Conservation (phyloP, 371 early-diverging fungal genomes). For the Actinomortierella ambigua region DNA sequence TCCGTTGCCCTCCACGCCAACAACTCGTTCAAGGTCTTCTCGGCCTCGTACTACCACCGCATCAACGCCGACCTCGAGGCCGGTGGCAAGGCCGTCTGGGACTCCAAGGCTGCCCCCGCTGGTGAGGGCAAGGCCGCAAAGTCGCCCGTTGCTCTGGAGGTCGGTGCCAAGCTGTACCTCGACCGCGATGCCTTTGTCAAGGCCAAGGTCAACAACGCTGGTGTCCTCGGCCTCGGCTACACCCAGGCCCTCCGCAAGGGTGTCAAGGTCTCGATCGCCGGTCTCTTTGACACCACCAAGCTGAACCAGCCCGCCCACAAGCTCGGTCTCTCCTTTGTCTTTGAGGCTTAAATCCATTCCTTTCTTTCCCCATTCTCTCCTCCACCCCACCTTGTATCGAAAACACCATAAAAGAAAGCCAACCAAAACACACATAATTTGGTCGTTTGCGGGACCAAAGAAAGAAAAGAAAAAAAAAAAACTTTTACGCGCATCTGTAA, state of each 20-base stretch:
- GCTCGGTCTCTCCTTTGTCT: slow-evolving; percentile 89
- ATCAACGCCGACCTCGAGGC: slow-evolving; percentile 90
- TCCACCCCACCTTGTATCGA: no score
- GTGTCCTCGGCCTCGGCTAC: slow-evolving; percentile 92
- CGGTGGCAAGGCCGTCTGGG: slow-evolving; percentile 93
- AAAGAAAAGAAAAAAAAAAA: no score
- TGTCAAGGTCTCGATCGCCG: slow-evolving; percentile 93
- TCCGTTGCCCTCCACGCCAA: slow-evolving; percentile 83
- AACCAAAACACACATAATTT: no score
- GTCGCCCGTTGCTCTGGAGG: slow-evolving; percentile 83
- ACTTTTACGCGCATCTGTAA: no score
- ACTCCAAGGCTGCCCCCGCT: slow-evolving; percentile 71
- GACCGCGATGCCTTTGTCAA: slow-evolving; percentile 91
- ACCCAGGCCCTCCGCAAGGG: slow-evolving; percentile 94
- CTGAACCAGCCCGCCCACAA: slow-evolving; percentile 94
- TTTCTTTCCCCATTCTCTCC: not conserved
- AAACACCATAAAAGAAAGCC: no score
- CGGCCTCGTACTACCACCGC: slow-evolving; percentile 96
- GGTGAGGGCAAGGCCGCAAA: slow-evolving; percentile 34
- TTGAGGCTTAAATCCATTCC: slow-evolving; percentile 73
- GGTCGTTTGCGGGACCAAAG: no score
- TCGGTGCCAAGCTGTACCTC: slow-evolving; percentile 93
- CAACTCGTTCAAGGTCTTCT: slow-evolving; percentile 67
- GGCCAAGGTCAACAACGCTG: slow-evolving; percentile 96
- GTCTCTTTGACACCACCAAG: slow-evolving; percentile 89